A percentile compares a stretch with the other conserved stretches of the same genome.
phyloP scores from a whole-genome alignment of 2,329 filamentous ascomycete species.

The Daldinia sp. region DNA sequence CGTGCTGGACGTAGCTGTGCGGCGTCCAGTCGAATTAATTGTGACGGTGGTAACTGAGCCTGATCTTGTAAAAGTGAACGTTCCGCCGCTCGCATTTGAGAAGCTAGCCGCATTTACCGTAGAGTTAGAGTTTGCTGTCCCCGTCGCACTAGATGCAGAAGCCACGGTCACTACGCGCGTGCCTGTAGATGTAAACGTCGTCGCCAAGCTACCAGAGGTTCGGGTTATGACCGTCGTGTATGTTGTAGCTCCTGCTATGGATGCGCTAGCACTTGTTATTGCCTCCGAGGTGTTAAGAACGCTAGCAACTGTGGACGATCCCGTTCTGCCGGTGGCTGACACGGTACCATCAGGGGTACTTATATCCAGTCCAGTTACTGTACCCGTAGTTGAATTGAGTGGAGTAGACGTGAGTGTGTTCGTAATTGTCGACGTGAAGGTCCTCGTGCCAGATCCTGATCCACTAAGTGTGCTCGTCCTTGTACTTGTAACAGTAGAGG shows the following conservation, averaged over 20 bases:
- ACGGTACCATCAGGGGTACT: no score
- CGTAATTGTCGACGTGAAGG: conserved; percentile 29
- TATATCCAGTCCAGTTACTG: not conserved
- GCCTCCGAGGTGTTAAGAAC: no score
- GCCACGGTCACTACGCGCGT: not conserved
- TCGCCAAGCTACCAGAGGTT: conserved; percentile 1
- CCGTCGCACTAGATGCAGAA: not conserved
- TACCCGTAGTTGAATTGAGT: not conserved
- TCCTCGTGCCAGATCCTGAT: conserved; percentile 23
- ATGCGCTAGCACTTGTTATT: no score
- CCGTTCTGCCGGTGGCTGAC: no score
- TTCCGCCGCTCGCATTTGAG: conserved; percentile 1
- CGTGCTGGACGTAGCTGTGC: not conserved
- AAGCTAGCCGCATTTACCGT: not conserved
- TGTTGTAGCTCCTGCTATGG: not conserved
- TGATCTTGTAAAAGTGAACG: conserved; percentile 20
- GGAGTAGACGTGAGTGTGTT: conserved; percentile 29
- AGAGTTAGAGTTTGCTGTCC: not conserved
- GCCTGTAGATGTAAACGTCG: conserved; percentile 24
- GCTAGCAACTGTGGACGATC: no score
- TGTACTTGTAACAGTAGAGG: conserved; percentile 29
- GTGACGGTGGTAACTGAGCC: conserved; percentile 17
- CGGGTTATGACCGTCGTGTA: conserved; percentile 26
- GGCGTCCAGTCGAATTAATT: conserved; percentile 10
- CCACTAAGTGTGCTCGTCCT: conserved; percentile 29